Percentiles rank a stretch among this genome's conserved stretches.
Conservation (phyloP, 371 early-diverging fungal species). For the Thermomucor indicae-seudaticae region DNA sequence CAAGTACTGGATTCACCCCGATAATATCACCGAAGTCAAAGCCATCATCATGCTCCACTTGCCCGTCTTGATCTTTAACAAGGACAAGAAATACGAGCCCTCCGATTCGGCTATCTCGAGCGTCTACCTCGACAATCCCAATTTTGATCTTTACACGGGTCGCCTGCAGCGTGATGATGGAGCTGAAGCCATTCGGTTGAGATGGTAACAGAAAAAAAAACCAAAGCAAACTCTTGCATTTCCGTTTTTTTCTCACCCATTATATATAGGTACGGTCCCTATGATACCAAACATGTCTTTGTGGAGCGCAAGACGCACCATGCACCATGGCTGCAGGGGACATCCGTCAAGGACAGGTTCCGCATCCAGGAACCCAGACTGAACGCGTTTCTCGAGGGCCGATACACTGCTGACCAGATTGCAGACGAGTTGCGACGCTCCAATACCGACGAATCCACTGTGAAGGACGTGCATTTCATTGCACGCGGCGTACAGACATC, state of each 20-base stretch:
- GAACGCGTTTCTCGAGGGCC: constrained; percentile 57
- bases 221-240: constrained; percentile 5
- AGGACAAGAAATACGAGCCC: constrained; percentile 28
- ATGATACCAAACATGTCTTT: constrained; percentile 69
- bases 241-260: too few relatives aligned
- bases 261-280: constrained; percentile 44
- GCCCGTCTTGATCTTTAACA: constrained; percentile 78
- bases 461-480: constrained; percentile 65
- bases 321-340: constrained; percentile 93
- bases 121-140: constrained; percentile 90
- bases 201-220: constrained; percentile 74
- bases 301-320: constrained; percentile 90
- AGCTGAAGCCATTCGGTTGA: constrained; percentile 82
- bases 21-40: constrained; percentile 93
- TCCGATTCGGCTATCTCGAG: constrained; percentile 73
- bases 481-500: constrained; percentile 72
- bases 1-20: constrained; percentile 98
- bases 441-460: constrained; percentile 56
- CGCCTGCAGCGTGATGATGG: constrained; percentile 87
- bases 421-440: constrained; percentile 80
- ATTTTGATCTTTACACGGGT: constrained; percentile 84
- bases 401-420: constrained; percentile 81
- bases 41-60: constrained; percentile 86
- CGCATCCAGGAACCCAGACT: constrained; percentile 40
- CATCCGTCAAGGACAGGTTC: constrained; percentile 64